These are phyloP conservation scores for Saprolegnia parasitica DNA, from an alignment of 352 stramenopile genomes.

Conservation along the genomic window DNA sequence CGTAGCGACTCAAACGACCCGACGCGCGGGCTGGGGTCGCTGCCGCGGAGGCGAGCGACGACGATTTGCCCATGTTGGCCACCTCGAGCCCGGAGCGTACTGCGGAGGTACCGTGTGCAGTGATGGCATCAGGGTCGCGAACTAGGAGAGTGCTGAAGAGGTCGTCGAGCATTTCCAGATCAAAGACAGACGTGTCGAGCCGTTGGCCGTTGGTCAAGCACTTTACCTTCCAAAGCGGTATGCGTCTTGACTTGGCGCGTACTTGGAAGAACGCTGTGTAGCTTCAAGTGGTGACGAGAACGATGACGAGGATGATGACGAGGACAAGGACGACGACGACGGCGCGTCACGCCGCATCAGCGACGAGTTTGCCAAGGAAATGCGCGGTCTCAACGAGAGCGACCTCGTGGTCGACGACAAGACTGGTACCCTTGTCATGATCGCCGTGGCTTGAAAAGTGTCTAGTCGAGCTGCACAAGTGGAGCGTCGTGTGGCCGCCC, in stretches of 20 bases:
- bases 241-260: too few relatives aligned
- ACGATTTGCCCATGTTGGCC: not conserved
- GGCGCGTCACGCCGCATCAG: constrained; percentile 35
- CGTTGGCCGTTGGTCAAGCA: too few relatives aligned
- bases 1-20: not conserved
- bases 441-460: not conserved
- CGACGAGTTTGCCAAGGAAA: constrained; percentile 28
- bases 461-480: constrained; percentile 2
- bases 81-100: not conserved
- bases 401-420: not conserved
- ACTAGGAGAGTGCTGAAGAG: not conserved
- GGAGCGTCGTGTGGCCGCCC: constrained; percentile 2
- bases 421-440: not conserved
- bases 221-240: too few relatives aligned
- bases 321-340: constrained; percentile 34
- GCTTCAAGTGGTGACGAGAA: not conserved
- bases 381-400: constrained; percentile 13
- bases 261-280: too few relatives aligned
- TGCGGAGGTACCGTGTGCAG: not conserved
- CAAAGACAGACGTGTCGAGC: too few relatives aligned
- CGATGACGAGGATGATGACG: constrained; percentile 47
- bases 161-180: too few relatives aligned
- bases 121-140: not conserved
- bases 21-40: not conserved
- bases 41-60: not conserved